A percentile compares a stretch with the other conserved stretches of the same genome.
Conservation (phyloP, 2,329 filamentous ascomycete genomes). For the Phialophora tarda region DNA sequence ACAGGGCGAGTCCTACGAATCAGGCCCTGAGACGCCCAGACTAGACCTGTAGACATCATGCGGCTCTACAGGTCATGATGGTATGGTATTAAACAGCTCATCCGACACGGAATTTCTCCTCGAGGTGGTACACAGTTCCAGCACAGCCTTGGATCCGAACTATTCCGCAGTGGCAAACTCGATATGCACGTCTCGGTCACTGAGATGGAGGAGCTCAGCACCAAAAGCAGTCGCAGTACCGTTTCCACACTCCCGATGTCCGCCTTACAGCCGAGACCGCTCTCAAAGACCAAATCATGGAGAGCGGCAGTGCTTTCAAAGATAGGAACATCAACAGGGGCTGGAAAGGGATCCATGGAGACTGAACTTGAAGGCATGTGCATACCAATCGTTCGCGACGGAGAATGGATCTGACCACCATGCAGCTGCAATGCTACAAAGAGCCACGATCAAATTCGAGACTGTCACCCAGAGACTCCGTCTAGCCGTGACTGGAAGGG, state of each 20-base stretch:
- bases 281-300: slow-evolving; percentile 3
- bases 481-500: slow-evolving; percentile 9
- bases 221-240: slow-evolving; percentile 3
- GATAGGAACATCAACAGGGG: background rate
- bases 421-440: background rate
- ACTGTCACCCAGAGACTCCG: background rate
- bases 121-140: background rate
- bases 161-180: slow-evolving; percentile 5
- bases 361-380: slow-evolving; percentile 4
- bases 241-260: slow-evolving; percentile 1
- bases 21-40: background rate
- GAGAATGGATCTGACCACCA: background rate
- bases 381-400: background rate
- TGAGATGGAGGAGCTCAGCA: slow-evolving; percentile 7
- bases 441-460: background rate
- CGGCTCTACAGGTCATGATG: background rate
- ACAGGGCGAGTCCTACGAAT: slow-evolving; percentile 3
- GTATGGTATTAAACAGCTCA: background rate
- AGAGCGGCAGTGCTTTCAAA: background rate
- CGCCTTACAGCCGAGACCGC: slow-evolving; percentile 9
- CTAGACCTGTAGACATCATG: background rate
- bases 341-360: background rate
- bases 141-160: background rate
- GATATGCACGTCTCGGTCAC: slow-evolving; percentile 7
- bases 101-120: background rate